These are phyloP conservation scores for Tulasnella sp. DNA, from an alignment of 768 basidiomycete genomes.

Conservation along the genomic window DNA sequence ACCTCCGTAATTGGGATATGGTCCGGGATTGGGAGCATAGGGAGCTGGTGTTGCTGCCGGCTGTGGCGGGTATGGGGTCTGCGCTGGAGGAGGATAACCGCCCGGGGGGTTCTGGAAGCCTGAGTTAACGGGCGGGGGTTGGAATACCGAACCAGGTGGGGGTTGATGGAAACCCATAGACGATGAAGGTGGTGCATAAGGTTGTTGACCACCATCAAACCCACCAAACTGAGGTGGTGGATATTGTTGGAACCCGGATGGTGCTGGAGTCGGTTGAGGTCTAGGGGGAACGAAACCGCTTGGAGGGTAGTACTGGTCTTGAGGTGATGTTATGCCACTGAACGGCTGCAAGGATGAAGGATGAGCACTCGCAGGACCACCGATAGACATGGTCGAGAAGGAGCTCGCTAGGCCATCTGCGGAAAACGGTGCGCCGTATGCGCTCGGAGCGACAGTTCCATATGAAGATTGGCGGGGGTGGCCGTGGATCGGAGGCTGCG, in stretches of 20 bases:
- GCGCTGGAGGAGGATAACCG: slow-evolving; percentile 22
- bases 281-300: slow-evolving; percentile 30
- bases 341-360: slow-evolving; percentile 16
- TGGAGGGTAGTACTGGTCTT: slow-evolving; percentile 15
- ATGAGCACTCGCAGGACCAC: slow-evolving; percentile 18
- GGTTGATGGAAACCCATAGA: slow-evolving; percentile 28
- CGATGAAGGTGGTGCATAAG: slow-evolving; percentile 26
- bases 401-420: slow-evolving; percentile 29
- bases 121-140: slow-evolving; percentile 21
- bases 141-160: slow-evolving; percentile 5
- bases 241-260: slow-evolving; percentile 29
- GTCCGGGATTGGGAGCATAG: slow-evolving; percentile 20
- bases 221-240: slow-evolving; percentile 26
- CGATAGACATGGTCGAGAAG: slow-evolving; percentile 28
- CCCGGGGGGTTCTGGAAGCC: slow-evolving; percentile 10
- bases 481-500: slow-evolving; percentile 7
- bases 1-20: slow-evolving; percentile 30
- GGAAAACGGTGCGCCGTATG: slow-evolving; percentile 23
- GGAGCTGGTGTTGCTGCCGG: slow-evolving; percentile 34
- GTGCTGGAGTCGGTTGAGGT: slow-evolving; percentile 26
- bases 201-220: slow-evolving; percentile 25
- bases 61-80: slow-evolving; percentile 13
- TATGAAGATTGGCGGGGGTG: slow-evolving; percentile 33
- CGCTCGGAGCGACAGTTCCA: slow-evolving; percentile 25
- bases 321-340: neutral